Evolutionary conservation across 2,329 filamentous ascomycete species (phyloP).

Genomic region (Fusarium oxysporum): DNA sequence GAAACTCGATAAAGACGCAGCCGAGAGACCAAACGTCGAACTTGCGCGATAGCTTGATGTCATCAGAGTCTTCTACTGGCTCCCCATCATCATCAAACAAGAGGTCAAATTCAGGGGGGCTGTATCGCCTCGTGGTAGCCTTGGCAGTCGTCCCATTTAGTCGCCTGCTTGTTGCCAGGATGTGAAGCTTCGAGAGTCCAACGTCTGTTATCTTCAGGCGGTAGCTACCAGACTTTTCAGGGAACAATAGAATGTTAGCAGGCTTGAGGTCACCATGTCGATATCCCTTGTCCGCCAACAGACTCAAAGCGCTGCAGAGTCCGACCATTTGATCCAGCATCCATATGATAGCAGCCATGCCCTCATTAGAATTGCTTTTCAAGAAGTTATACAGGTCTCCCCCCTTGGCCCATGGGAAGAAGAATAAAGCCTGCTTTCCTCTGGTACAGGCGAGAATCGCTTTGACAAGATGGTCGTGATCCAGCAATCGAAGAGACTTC

Average conservation of each 20-base stretch:
- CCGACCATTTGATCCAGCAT: not conserved
- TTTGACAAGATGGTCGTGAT: not conserved
- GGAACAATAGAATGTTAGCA: not conserved
- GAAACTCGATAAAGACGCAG: not conserved
- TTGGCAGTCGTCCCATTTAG: not conserved
- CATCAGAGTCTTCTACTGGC: not conserved
- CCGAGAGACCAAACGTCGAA: not conserved
- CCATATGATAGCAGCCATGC: not conserved
- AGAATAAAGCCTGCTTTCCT: not conserved
- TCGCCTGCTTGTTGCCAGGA: not conserved
- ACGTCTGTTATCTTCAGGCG: not conserved
- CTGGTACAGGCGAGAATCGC: not conserved
- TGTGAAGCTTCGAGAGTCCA: not conserved
- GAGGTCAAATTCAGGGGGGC: not conserved
- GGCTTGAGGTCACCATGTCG: not conserved
- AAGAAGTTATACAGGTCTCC: not conserved
- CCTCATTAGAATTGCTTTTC: not conserved
- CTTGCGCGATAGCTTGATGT: not conserved
- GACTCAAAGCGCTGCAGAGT: not conserved
- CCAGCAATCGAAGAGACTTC: not conserved
- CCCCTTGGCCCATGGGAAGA: not conserved
- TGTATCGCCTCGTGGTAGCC: not conserved
- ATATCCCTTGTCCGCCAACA: not conserved
- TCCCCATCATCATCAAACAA: not conserved
- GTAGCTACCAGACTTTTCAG: rapidly evolving